A percentile compares a stretch with the other conserved stretches of the same genome.
Conservation (phyloP, 1,139 yeast genomes). For the Yamadazyma blattariae region DNA sequence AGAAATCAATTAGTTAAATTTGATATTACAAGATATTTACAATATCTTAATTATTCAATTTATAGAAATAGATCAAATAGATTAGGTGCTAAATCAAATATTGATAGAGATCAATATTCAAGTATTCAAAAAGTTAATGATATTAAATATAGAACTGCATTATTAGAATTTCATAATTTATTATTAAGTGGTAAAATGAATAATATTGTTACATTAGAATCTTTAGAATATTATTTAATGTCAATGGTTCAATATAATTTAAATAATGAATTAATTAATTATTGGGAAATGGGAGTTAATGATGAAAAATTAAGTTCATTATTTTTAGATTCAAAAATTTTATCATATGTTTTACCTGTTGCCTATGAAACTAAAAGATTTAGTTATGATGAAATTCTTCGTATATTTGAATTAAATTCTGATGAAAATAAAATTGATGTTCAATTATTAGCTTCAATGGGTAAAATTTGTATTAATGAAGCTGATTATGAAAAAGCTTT, state of each 20-base stretch:
- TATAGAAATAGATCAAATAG: slow-evolving; percentile 30
- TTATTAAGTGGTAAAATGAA: slow-evolving; percentile 32
- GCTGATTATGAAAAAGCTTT: slow-evolving; percentile 41
- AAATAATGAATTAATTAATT: slow-evolving; percentile 32
- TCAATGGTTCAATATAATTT: slow-evolving; percentile 38
- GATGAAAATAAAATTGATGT: slow-evolving; percentile 20
- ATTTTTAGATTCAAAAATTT: slow-evolving; percentile 53
- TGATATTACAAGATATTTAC: slow-evolving; percentile 27
- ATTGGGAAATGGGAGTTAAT: slow-evolving; percentile 46
- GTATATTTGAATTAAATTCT: slow-evolving; percentile 36
- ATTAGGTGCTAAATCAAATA: slow-evolving; percentile 30
- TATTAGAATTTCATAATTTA: slow-evolving; percentile 31
- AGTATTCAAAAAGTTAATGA: slow-evolving; percentile 28
- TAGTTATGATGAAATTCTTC: slow-evolving; percentile 53
- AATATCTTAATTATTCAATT: slow-evolving; percentile 26
- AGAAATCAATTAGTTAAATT: slow-evolving; percentile 21
- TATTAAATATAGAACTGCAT: slow-evolving; percentile 28
- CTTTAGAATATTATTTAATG: slow-evolving; percentile 23
- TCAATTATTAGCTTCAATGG: slow-evolving; percentile 34
- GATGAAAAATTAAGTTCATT: slow-evolving; percentile 25
- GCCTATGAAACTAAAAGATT: slow-evolving; percentile 61
- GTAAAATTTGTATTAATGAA: slow-evolving; percentile 38
- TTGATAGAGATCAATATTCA: slow-evolving; percentile 39
- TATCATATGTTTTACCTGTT: slow-evolving; percentile 71
- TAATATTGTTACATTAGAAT: slow-evolving; percentile 18